phyloP scores from a whole-genome alignment of 1,139 yeast genomes.

The Candida sojae region DNA sequence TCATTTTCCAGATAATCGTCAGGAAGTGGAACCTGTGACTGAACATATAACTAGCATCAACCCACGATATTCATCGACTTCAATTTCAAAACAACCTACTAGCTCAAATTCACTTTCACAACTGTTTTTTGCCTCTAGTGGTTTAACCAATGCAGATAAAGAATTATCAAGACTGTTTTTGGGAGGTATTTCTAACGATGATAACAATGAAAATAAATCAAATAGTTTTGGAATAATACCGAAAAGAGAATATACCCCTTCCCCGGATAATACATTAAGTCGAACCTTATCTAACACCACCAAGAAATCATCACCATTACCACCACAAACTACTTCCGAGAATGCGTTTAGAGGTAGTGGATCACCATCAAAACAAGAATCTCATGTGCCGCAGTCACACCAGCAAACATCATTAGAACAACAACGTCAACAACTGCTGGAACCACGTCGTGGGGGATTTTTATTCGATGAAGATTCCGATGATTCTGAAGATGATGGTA shows the following conservation, averaged over 20 bases:
- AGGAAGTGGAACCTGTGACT: constrained; percentile 24
- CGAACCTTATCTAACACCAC: constrained; percentile 28
- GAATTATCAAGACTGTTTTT: constrained; percentile 30
- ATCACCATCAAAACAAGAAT: constrained; percentile 19
- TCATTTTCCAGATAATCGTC: constrained; percentile 2
- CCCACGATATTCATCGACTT: constrained; percentile 36
- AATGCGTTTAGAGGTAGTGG: constrained; percentile 32
- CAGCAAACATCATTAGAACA: constrained; percentile 2
- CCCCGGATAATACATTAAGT: constrained; percentile 11
- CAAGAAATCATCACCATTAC: constrained; percentile 42
- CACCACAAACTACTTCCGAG: constrained; percentile 49
- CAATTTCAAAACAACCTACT: constrained; percentile 43
- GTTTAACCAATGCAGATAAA: constrained; percentile 4
- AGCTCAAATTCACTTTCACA: constrained; percentile 41
- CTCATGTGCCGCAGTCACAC: constrained; percentile 6
- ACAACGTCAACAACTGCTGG: constrained; percentile 5
- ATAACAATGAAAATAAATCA: constrained; percentile 1
- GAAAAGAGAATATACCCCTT: constrained; percentile 7
- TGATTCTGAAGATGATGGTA: constrained; percentile 30
- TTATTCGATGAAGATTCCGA: constrained; percentile 33
- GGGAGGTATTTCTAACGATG: constrained; percentile 17
- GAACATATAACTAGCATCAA: constrained; percentile 32
- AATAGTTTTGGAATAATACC: background rate
- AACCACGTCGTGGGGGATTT: constrained; percentile 19
- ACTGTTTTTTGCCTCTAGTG: constrained; percentile 28